Base-by-base conservation (phyloP, 2,329 filamentous ascomycete species). In the Penicillium digitatum region DNA sequence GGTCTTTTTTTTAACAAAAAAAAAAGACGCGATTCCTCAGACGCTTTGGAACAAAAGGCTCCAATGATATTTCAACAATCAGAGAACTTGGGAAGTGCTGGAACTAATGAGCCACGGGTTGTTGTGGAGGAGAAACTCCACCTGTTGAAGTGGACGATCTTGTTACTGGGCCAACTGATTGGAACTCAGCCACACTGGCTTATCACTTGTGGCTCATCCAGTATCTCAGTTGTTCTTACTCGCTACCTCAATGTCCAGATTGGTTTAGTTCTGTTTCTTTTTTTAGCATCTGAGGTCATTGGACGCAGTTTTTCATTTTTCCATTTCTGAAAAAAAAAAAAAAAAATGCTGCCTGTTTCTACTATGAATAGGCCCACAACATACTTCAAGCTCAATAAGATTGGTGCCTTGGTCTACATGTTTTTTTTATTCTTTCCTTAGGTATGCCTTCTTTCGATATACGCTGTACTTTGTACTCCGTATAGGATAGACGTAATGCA, bases 131-230 rank as follows among this genome's bases (percentile, higher is more conserved):
- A 37, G 38, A 50, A 16, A 35, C 32, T 39, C 52, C 47, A 48
- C 51, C 14, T 16, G 32, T 39, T 24, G 20, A 5, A 38, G 37
- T 8, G 39, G 16, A 7, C 16, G 39, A 26, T 26, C 9, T 14
- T 42, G 52, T 55, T 55, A 55, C 52, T 55, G 52, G 52, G 52
- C 52, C 52, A 55, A 55, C 52, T 43, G 38, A 37, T 32, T 12
- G 29, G 29, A 5, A n/a, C 39, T 40, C 39, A 55, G 52, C 52
- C 52, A 55, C 52, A 42, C 27, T 5, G 32, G n/a, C 52, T 51
- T 45, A 40, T 42, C 47, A 38, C 10, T 3, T 48, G 52, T 54
- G 52, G 52, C 52, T 51, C 24, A 18, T n/a, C 16, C 34, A 18
- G 11, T n/a, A 14, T 20, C 27, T 20, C 12, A 43, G 40, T 26